phyloP scores from a whole-genome alignment of 176 grass and related monocot species.

The Avena insularis region DNA sequence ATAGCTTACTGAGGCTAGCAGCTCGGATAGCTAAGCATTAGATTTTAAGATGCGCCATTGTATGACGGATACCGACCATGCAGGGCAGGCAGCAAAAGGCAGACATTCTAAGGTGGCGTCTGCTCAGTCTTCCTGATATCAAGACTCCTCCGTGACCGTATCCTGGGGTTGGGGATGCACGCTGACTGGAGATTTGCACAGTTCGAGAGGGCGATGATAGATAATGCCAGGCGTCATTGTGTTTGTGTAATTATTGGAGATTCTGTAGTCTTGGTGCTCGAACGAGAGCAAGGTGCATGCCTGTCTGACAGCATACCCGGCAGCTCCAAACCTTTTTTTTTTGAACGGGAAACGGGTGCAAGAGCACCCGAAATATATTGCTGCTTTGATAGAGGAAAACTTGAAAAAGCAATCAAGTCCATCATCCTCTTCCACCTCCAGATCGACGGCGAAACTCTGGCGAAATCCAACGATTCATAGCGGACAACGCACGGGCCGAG shows the following conservation, averaged over 20 bases:
- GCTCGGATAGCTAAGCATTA: not conserved
- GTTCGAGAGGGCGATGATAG: not conserved
- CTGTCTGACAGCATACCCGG: not conserved
- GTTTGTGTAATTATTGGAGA: not conserved
- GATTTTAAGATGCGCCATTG: not conserved
- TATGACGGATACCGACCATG: not conserved
- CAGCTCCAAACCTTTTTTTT: no score
- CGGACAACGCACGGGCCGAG: no score
- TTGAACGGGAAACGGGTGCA: no score
- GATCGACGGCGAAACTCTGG: no score
- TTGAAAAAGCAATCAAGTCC: no score
- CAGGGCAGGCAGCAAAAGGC: not conserved
- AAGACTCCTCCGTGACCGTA: not conserved
- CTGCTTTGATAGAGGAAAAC: no score
- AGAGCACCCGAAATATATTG: no score
- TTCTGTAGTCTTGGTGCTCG: not conserved
- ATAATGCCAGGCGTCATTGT: no score
- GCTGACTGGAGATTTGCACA: not conserved
- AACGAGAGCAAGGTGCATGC: not conserved
- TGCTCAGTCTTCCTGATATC: not conserved
- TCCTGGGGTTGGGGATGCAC: not conserved
- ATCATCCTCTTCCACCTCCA: no score
- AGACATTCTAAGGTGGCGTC: not conserved
- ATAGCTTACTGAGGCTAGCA: slow-evolving; percentile 20
- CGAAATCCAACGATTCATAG: no score